Base-by-base conservation (phyloP, 2,329 filamentous ascomycete species). In the Pyricularia sp. region DNA sequence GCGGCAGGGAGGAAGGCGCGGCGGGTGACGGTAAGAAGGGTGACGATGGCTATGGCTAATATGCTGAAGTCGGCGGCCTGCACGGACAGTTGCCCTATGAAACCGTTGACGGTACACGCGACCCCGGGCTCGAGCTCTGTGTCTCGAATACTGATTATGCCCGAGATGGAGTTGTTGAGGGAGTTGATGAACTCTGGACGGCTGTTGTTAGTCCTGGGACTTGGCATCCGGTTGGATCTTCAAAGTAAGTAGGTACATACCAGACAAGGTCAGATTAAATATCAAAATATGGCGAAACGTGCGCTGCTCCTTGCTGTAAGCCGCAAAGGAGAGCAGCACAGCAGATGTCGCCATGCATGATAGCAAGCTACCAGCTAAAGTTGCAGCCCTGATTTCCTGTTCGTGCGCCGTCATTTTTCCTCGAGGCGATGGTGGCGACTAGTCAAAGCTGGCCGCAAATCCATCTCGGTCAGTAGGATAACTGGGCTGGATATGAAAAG, bases 51-150 rank as follows among this genome's bases (percentile, higher is more conserved):
- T 30, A 81, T 80, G 44, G 77, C 74, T 16, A 81, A 71, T 64
- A 81, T 78, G 33, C 75, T 76, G 66, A 79, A 76, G 65, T 77
- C 75, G 28, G 73, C 72, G 3, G 76, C 75, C 68, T 80, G 78
- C 13, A 79, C 78, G 2, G 76, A 78, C 60, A 79, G 71, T 64
- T 81, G 79, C 28, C 77, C 77, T 49, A 79, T 66, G 70, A 76
- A 78, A 44, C 78, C 79, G 67, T 80, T 81, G 22, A 75, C 65
- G 9, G 71, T 72, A 67, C 78, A 81, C 3, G 73, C 73, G 0
- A 69, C 16, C 13, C 75, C 73, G 9, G 71, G 66, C 7, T 65
- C 57, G 19, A 77, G 68, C 13, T 72, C 68, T 0, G 67, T 66
- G 33, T 72, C 69, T 4, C 67, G 66, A 4, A 77, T 68, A 16